phyloP scores from a whole-genome alignment of 306 rosid genomes.

The Castanea crenata region DNA sequence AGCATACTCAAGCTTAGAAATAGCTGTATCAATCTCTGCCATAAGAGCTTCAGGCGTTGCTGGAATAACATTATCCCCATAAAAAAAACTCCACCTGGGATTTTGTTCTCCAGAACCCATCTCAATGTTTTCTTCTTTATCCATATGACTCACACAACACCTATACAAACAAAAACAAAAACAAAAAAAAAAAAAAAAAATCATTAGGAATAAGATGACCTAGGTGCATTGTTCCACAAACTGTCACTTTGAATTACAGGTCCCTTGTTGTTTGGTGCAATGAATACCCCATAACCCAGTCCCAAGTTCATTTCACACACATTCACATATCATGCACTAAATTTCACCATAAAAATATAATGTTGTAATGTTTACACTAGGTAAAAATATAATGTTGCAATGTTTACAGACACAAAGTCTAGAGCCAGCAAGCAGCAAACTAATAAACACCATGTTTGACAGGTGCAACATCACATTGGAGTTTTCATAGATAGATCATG shows the following conservation, averaged over 20 bases:
- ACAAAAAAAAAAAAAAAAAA: neutral
- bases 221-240: neutral
- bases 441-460: neutral
- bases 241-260: neutral
- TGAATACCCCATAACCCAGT: neutral
- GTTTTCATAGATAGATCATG: neutral
- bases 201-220: neutral
- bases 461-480: neutral
- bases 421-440: neutral
- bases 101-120: conserved; percentile 38
- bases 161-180: neutral
- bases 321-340: neutral
- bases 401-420: neutral
- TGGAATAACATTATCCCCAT: conserved; percentile 59
- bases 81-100: conserved; percentile 60
- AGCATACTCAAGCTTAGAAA: conserved; percentile 60
- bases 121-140: neutral
- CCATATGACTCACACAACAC: neutral
- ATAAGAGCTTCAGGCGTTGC: conserved; percentile 71
- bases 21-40: conserved; percentile 77
- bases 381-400: neutral
- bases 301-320: neutral
- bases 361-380: no score
- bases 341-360: neutral
- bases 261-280: neutral